Evolutionary conservation across 208 protist genomes (phyloP).

Genomic region (Strigomonas culicis): DNA sequence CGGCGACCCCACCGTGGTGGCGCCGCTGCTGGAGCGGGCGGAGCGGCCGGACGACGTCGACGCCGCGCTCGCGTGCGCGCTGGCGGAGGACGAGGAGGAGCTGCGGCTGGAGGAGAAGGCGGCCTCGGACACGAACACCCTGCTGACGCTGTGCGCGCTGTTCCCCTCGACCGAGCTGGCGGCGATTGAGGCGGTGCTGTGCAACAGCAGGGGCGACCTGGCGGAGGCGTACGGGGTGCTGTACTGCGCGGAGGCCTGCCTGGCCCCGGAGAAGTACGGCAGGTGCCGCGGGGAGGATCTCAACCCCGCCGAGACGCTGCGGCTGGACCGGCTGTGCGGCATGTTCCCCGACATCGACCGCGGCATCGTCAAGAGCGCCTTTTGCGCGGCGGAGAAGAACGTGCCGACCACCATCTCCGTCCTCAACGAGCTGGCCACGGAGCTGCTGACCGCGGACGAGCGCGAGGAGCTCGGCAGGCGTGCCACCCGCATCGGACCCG

Average conservation of each 20-base stretch:
- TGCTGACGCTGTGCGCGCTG: slow-evolving; percentile 67
- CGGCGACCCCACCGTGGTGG: slow-evolving; percentile 30
- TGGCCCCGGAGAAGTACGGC: slow-evolving; percentile 33
- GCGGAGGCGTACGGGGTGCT: slow-evolving; percentile 55
- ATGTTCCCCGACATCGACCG: slow-evolving; percentile 53
- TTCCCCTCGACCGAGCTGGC: slow-evolving; percentile 52
- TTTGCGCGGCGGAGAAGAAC: slow-evolving; percentile 26
- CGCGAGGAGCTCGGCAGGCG: slow-evolving; percentile 13
- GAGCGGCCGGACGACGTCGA: slow-evolving; percentile 19
- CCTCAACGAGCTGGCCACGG: slow-evolving; percentile 49
- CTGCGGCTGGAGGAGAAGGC: slow-evolving; percentile 12
- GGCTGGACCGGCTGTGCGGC: slow-evolving; percentile 34
- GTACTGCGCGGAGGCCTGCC: slow-evolving; percentile 47
- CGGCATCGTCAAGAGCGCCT: slow-evolving; percentile 49
- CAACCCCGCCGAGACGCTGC: slow-evolving; percentile 38
- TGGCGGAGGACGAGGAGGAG: slow-evolving; percentile 35
- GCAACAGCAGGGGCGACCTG: slow-evolving; percentile 33
- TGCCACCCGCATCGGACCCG: slow-evolving; percentile 16
- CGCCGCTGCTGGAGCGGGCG: slow-evolving; percentile 22
- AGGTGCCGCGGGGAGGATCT: slow-evolving; percentile 29
- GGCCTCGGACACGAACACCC: slow-evolving; percentile 24
- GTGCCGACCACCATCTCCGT: slow-evolving; percentile 28
- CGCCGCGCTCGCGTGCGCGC: slow-evolving; percentile 33
- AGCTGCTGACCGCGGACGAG: slow-evolving; percentile 32
- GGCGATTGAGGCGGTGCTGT: slow-evolving; percentile 50